Base-by-base conservation (phyloP, 23 red algal genomes). In the Porphyridium purpureum region DNA sequence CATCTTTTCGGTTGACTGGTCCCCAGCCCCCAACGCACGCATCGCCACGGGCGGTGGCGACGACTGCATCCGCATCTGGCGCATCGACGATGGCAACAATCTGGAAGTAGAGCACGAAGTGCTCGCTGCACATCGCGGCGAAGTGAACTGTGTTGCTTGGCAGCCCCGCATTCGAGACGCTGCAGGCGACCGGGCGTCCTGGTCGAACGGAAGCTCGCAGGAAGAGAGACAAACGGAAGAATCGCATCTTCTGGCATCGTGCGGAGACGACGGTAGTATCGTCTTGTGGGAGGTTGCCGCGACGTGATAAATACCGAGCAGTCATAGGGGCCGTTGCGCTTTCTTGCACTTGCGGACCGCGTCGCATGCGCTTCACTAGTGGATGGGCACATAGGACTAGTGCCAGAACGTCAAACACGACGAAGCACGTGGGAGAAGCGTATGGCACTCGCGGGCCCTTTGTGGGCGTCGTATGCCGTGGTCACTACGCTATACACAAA, bases 131-230 rank as follows among this genome's bases (percentile, higher is more conserved):
- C 84, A 93, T 48, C 29, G 49, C 35, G 84, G 84, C 11, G 84
- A 80, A 24, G 64, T 92, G 14, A 93, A 81, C 50, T 62, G 69
- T 25, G 74, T 93, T 15, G 52, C 60, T 1, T 93, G 84, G 84
- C 62, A 80, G 47, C 84, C 84, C n/a, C n/a, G n/a, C n/a, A n/a
- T n/a, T n/a, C n/a, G n/a, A n/a, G n/a, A n/a, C n/a, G n/a, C n/a
- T n/a, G n/a, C n/a, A n/a, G n/a, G n/a, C n/a, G n/a, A n/a, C n/a
- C n/a, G n/a, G n/a, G n/a, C n/a, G n/a, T n/a, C n/a, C n/a, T n/a
- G n/a, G n/a, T n/a, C n/a, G n/a, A n/a, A n/a, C n/a, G n/a, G n/a
- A n/a, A n/a, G n/a, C n/a, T n/a, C n/a, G n/a, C n/a, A n/a, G n/a
- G n/a, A n/a, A n/a, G n/a, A n/a, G n/a, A n/a, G n/a, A n/a, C n/a